These are phyloP conservation scores for Heterobasidion annosum DNA, from an alignment of 1,284 basidiomycete species.

Conservation along the genomic window DNA sequence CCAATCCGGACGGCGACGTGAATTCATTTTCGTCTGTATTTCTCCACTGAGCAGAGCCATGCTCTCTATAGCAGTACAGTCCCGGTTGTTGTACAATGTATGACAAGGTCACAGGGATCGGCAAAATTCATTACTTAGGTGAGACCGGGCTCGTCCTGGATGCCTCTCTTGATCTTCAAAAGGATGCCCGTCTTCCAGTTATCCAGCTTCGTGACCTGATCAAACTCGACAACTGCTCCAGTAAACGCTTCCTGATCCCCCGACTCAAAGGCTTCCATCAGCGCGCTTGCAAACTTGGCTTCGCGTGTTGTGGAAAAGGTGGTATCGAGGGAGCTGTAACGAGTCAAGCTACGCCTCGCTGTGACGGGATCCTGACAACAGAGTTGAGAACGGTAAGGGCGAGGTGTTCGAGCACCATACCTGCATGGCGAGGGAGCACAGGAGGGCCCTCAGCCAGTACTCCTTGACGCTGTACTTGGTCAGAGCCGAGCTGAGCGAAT, in stretches of 20 bases:
- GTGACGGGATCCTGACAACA: conserved; percentile 72
- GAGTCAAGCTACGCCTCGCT: conserved; percentile 68
- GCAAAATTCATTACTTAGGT: conserved; percentile 21
- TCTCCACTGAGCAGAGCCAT: too few relatives aligned
- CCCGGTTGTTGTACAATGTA: not conserved
- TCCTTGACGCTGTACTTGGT: conserved; percentile 99
- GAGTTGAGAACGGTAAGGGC: conserved; percentile 3
- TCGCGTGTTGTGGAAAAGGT: conserved; percentile 84
- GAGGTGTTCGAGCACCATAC: conserved; percentile 33
- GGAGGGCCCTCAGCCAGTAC: conserved; percentile 84
- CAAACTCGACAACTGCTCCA: conserved; percentile 74
- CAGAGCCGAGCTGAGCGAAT: conserved; percentile 74
- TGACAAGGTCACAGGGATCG: not conserved
- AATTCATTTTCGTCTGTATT: too few relatives aligned
- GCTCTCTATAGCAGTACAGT: not conserved
- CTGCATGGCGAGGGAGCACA: conserved; percentile 87
- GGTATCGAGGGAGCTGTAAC: conserved; percentile 71
- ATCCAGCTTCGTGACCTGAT: conserved; percentile 85
- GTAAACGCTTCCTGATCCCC: conserved; percentile 78
- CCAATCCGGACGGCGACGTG: too few relatives aligned
- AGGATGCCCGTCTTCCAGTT: conserved; percentile 92
- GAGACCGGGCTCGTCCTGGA: conserved; percentile 45
- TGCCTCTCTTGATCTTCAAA: conserved; percentile 78
- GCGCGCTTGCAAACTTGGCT: conserved; percentile 73
- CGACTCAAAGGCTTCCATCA: conserved; percentile 74